Evolutionary conservation across 495 filamentous ascomycete genomes (phyloP), one percentile per base, ranked within the genome.

Genomic region (Peziza echinospora): DNA sequence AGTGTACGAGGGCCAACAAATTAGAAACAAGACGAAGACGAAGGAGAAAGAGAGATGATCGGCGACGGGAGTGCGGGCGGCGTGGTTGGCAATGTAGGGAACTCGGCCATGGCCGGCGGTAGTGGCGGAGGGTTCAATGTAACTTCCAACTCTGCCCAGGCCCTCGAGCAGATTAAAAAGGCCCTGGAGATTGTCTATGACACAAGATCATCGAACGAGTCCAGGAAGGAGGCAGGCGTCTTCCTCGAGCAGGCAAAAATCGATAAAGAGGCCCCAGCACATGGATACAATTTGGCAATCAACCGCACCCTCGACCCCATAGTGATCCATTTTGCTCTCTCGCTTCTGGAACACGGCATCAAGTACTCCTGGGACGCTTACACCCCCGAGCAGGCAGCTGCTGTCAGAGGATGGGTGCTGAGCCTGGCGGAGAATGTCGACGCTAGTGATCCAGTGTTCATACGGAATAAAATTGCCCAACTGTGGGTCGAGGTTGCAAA

Each of bases 401-500:
- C 67, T n/a, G 60, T 94, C 46, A 73, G 78, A 24, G 63, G 67
- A 34, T 84, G 82, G 71, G 70, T 91, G 26, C 62, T 92, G 25
- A 65, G 78, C 58, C 73, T 99, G 13, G 79, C 85, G n/a, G 73
- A 78, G 53, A 66, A 69, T 46, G 67, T 87, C 46, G 69, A 77
- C 21, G 53, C 45, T 22, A 49, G 46, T 21, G 87, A 99, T 58
- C 83, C 85, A 2, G 53, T 70, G 21, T 96, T 83, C 56, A 63
- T 96, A 51, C 74, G 86, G 55, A 96, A 89, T 65, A 96, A 96
- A 63, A 78, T 89, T 25, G 82, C 84, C n/a, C 80, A 87, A 63
- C 63, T 96, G 48, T 96, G 89, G 91, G 80, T 84, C 5, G 89
- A 94, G 60, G 64, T 93, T 44, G 84, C 85, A 22, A 96, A 99